Percentiles rank a stretch among this genome's conserved stretches.
These are phyloP conservation scores for Endotrypanum monterogeii DNA, from an alignment of 208 protist species.

Conservation along the genomic window DNA sequence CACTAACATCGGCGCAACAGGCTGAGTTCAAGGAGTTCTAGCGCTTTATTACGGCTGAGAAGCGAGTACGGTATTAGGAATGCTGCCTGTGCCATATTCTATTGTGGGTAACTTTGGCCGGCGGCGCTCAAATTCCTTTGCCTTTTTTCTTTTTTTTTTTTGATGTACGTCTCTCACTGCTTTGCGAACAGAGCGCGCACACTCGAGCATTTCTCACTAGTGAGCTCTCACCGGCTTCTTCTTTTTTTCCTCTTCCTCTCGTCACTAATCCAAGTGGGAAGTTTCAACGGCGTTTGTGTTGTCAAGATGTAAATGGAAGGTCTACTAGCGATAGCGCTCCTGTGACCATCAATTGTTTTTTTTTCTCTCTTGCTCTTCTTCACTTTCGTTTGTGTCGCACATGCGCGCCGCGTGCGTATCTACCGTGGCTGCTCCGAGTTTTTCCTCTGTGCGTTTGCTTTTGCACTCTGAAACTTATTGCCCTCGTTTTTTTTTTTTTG, in stretches of 20 bases:
- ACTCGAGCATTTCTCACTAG: background rate
- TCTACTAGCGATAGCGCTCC: background rate
- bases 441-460: background rate
- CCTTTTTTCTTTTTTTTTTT: background rate
- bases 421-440: background rate
- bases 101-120: background rate
- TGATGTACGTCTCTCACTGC: background rate
- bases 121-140: background rate
- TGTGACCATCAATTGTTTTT: background rate
- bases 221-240: background rate
- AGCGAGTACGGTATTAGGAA: background rate
- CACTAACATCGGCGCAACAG: conserved; percentile 79
- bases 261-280: background rate
- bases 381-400: background rate
- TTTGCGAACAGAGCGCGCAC: background rate
- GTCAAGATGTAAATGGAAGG: background rate
- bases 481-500: too few species aligned
- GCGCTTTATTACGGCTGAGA: conserved; percentile 7
- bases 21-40: conserved; percentile 88
- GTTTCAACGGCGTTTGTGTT: background rate
- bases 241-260: too few species aligned
- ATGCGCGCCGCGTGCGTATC: too few species aligned
- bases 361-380: background rate
- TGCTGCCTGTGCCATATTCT: background rate
- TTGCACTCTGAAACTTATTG: background rate